Conservation (phyloP, 805 yeast species). For the Kluyveromyces wickerhamii region DNA sequence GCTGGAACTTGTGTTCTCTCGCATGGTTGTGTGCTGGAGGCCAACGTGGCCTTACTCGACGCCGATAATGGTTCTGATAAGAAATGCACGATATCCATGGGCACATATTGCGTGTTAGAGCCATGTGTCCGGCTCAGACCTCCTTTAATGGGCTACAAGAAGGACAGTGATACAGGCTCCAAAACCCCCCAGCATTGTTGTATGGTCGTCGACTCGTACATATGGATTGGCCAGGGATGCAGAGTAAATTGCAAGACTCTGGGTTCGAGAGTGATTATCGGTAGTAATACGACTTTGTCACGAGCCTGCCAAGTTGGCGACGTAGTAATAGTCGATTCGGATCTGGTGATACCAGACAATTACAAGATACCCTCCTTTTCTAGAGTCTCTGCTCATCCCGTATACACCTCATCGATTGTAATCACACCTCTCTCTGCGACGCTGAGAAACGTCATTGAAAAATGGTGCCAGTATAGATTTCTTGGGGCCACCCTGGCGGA, state of each 20-base stretch:
- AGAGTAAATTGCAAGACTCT: slow-evolving; percentile 4
- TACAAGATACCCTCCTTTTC: slow-evolving; percentile 9
- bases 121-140: slow-evolving; percentile 5
- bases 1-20: slow-evolving; percentile 34
- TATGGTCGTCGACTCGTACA: slow-evolving; percentile 7
- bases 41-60: slow-evolving; percentile 24
- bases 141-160: slow-evolving; percentile 6
- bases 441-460: slow-evolving; percentile 7
- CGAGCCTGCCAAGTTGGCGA: slow-evolving; percentile 10
- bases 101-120: slow-evolving; percentile 7
- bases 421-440: slow-evolving; percentile 4
- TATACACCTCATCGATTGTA: slow-evolving; percentile 1
- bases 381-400: slow-evolving; percentile 7
- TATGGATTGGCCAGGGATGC: slow-evolving; percentile 3
- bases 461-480: slow-evolving; percentile 8
- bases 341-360: slow-evolving; percentile 8
- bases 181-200: slow-evolving; percentile 3
- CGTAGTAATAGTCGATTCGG: slow-evolving; percentile 8
- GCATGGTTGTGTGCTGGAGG: slow-evolving; percentile 29
- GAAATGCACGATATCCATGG: slow-evolving; percentile 7
- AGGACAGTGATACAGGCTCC: background rate
- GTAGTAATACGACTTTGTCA: slow-evolving; percentile 2
- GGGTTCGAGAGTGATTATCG: slow-evolving; percentile 9
- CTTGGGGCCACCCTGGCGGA: slow-evolving; percentile 3
- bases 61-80: slow-evolving; percentile 4